Evolutionary conservation across 225 moss, liverwort and hornwort genomes (phyloP).

Genomic region (Polytrichum formosum): DNA sequence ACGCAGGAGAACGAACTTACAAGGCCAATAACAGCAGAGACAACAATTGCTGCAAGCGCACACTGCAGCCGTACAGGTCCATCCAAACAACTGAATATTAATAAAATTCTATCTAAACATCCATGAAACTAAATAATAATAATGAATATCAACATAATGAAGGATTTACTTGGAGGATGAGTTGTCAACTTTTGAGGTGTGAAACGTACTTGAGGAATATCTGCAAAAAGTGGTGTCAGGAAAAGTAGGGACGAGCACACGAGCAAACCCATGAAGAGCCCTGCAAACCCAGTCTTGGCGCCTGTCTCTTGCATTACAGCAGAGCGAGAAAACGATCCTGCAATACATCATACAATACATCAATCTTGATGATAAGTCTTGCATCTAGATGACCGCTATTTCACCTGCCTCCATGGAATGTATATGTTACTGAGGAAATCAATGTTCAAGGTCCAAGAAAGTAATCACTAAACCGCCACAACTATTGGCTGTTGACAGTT

Average conservation of each 20-base stretch:
- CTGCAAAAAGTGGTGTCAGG: slow-evolving; percentile 77
- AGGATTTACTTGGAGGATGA: too few relatives aligned
- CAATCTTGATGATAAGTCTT: slow-evolving; percentile 4
- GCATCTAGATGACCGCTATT: neutral
- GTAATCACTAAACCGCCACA: too few relatives aligned
- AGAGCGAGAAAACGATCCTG: slow-evolving; percentile 97
- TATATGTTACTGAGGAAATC: too few relatives aligned
- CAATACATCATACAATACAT: slow-evolving; percentile 2
- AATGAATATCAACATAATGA: too few relatives aligned
- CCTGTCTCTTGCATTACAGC: slow-evolving; percentile 96
- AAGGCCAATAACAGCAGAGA: slow-evolving; percentile 94
- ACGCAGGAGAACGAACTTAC: slow-evolving; percentile 28
- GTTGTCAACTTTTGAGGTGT: neutral
- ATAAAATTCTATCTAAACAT: too few relatives aligned
- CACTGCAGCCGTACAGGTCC: slow-evolving; percentile 45
- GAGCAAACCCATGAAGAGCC: slow-evolving; percentile 63
- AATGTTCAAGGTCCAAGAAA: too few relatives aligned
- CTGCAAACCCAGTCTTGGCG: slow-evolving; percentile 72
- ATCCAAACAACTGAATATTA: neutral
- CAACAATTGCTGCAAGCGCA: slow-evolving; percentile 81
- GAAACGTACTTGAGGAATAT: slow-evolving; percentile 68
- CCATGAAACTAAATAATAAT: too few relatives aligned
- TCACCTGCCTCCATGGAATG: too few relatives aligned
- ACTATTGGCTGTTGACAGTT: too few relatives aligned
- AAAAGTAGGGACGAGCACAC: slow-evolving; percentile 64